Evolutionary conservation across 495 filamentous ascomycete species (phyloP).

Genomic region (Opeltia flavorubescens): DNA sequence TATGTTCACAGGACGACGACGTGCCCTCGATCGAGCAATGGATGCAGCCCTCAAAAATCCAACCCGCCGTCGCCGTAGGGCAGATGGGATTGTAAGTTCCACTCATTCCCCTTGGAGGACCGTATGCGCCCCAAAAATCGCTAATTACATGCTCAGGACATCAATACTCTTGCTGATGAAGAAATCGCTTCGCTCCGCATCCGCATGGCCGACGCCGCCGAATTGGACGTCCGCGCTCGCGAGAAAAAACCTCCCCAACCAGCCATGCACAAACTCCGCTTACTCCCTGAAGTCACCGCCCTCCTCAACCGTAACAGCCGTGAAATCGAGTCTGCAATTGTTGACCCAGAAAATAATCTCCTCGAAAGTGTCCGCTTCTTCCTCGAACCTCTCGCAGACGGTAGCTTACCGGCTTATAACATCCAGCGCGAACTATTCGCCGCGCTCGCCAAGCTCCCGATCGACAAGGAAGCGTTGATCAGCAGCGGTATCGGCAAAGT

Average conservation of each 20-base stretch:
- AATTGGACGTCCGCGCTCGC: constrained; percentile 69
- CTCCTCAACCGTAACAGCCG: constrained; percentile 67
- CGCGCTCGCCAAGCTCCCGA: constrained; percentile 62
- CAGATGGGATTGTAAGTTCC: constrained; percentile 70
- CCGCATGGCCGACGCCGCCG: constrained; percentile 83
- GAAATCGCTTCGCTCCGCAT: constrained; percentile 79
- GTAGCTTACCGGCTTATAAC: constrained; percentile 83
- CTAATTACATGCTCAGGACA: constrained; percentile 39
- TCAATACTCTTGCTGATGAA: constrained; percentile 77
- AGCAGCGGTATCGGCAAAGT: constrained; percentile 93
- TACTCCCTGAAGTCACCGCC: constrained; percentile 82
- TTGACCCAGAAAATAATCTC: constrained; percentile 91
- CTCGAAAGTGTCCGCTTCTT: constrained; percentile 92
- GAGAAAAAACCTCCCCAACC: constrained; percentile 48
- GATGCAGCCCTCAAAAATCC: constrained; percentile 74
- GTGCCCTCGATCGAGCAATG: constrained; percentile 73
- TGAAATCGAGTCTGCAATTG: constrained; percentile 60
- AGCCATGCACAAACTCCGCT: constrained; percentile 82
- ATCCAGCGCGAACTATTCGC: constrained; percentile 92
- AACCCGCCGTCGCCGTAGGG: constrained; percentile 68
- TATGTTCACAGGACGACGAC: constrained; percentile 50
- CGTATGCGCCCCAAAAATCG: background rate
- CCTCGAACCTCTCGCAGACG: constrained; percentile 88
- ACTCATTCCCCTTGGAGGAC: background rate
- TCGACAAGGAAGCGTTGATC: constrained; percentile 77